Percentiles rank a stretch among this genome's conserved stretches.
Evolutionary conservation across 768 basidiomycete species (phyloP).

Genomic region (Boletellus sp.): DNA sequence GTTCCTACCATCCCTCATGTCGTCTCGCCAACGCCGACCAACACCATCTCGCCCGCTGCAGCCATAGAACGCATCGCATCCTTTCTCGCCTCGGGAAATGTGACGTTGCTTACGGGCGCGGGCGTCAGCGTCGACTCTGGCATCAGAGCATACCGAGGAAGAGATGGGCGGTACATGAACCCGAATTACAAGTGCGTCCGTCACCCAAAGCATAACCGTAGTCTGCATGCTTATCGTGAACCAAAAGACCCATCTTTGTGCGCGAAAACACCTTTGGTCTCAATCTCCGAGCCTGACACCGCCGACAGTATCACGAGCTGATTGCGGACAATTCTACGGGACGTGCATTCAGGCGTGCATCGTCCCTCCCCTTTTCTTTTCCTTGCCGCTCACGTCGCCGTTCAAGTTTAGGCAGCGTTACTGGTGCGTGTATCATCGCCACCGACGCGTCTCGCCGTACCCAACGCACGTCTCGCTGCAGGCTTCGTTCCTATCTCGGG

Average conservation of each 20-base stretch:
- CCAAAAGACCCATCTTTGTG: constrained; percentile 58
- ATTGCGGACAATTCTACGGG: constrained; percentile 70
- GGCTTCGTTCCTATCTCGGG: constrained; percentile 77
- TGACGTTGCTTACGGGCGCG: constrained; percentile 79
- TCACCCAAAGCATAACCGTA: no score
- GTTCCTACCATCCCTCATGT: constrained; percentile 70
- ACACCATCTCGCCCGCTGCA: constrained; percentile 41
- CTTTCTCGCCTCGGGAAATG: constrained; percentile 70
- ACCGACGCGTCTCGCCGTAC: background rate
- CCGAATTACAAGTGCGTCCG: constrained; percentile 75
- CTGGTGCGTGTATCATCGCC: constrained; percentile 43
- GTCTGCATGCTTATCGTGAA: background rate
- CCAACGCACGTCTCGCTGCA: constrained; percentile 2
- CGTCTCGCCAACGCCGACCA: constrained; percentile 37
- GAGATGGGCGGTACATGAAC: constrained; percentile 83
- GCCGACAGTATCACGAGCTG: constrained; percentile 69
- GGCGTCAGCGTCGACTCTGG: constrained; percentile 96
- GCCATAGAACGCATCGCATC: constrained; percentile 58
- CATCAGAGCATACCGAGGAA: constrained; percentile 89
- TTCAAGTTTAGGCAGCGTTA: constrained; percentile 67
- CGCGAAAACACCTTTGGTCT: constrained; percentile 7
- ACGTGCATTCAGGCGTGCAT: constrained; percentile 60
- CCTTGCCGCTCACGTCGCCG: constrained; percentile 5
- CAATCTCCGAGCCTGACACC: constrained; percentile 12
- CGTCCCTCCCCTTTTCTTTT: background rate